Percentiles rank a stretch among this genome's conserved stretches.
Evolutionary conservation across 2,329 filamentous ascomycete genomes (phyloP).

Genomic region (Dactylellina leptospora): DNA sequence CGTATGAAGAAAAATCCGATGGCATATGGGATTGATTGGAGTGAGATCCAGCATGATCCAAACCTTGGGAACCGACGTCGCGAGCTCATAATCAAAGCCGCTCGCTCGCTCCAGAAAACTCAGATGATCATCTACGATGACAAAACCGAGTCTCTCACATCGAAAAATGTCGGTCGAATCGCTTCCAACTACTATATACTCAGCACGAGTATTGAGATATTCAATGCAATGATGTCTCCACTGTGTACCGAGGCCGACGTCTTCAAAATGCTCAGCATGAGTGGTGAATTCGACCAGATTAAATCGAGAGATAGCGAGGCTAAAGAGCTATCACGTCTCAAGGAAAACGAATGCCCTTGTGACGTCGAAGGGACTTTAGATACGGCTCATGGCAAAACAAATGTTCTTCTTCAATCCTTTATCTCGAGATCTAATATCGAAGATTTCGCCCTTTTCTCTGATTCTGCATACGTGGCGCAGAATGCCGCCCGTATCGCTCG

Average conservation of each 20-base stretch:
- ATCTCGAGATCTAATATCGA: constrained; percentile 88
- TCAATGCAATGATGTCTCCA: constrained; percentile 92
- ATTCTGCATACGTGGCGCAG: constrained; percentile 93
- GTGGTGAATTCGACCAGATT: constrained; percentile 96
- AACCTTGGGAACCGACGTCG: constrained; percentile 84
- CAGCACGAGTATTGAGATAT: constrained; percentile 91
- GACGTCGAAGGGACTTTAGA: constrained; percentile 74
- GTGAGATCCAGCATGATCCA: constrained; percentile 87
- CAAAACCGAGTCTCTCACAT: constrained; percentile 85
- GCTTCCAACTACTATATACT: constrained; percentile 97
- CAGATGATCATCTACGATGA: constrained; percentile 99
- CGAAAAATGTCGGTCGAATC: constrained; percentile 95
- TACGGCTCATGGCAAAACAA: constrained; percentile 86
- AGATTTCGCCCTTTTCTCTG: constrained; percentile 91
- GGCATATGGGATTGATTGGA: constrained; percentile 94
- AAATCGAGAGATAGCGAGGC: constrained; percentile 90
- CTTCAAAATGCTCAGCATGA: constrained; percentile 95
- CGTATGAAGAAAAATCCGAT: constrained; percentile 93
- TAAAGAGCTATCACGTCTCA: constrained; percentile 81
- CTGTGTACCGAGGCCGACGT: constrained; percentile 89
- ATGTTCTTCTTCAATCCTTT: constrained; percentile 91
- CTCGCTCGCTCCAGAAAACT: constrained; percentile 83
- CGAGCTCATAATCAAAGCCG: constrained; percentile 86
- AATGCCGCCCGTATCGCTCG: constrained; percentile 94
- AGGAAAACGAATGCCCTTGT: constrained; percentile 76